Conservation (phyloP, 805 yeast genomes). For the Saturnispora dispora region DNA sequence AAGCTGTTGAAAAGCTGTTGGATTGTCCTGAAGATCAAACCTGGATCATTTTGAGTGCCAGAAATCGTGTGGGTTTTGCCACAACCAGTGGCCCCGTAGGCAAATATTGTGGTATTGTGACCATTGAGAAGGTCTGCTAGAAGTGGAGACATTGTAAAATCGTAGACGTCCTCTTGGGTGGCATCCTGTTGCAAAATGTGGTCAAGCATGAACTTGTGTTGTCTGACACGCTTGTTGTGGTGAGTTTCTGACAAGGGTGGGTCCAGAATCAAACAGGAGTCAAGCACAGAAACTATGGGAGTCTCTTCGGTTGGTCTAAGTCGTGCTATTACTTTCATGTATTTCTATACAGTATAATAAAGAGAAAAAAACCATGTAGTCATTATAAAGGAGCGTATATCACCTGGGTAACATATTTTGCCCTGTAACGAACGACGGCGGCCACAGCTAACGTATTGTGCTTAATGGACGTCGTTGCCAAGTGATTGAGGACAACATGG, state of each 20-base stretch:
- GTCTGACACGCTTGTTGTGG: slow-evolving; percentile 44
- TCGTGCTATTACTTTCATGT: slow-evolving; percentile 1
- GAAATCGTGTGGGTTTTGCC: slow-evolving; percentile 92
- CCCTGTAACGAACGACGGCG: slow-evolving; percentile 76
- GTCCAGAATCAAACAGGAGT: slow-evolving; percentile 3
- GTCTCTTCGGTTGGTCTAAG: slow-evolving; percentile 1
- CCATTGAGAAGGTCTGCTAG: slow-evolving; percentile 75
- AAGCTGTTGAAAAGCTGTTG: slow-evolving; percentile 61
- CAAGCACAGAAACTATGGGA: slow-evolving; percentile 10
- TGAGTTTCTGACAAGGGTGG: slow-evolving; percentile 1
- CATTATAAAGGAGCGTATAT: slow-evolving; percentile 77
- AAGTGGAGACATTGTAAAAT: slow-evolving; percentile 58
- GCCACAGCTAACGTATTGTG: slow-evolving; percentile 93
- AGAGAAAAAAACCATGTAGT: slow-evolving; percentile 1
- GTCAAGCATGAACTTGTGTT: slow-evolving; percentile 78
- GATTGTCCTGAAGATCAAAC: slow-evolving; percentile 72
- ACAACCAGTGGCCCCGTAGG: slow-evolving; percentile 96
- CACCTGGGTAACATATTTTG: slow-evolving; percentile 86
- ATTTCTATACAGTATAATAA: not conserved
- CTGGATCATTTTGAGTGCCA: slow-evolving; percentile 67
- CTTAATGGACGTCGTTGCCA: slow-evolving; percentile 92
- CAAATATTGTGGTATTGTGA: slow-evolving; percentile 83
- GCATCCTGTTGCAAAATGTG: slow-evolving; percentile 58
- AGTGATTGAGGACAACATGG: slow-evolving; percentile 86
- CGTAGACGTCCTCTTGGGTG: slow-evolving; percentile 59